These are phyloP conservation scores for Lagenidium sp. DNA, from an alignment of 352 stramenopile genomes.

Conservation along the genomic window DNA sequence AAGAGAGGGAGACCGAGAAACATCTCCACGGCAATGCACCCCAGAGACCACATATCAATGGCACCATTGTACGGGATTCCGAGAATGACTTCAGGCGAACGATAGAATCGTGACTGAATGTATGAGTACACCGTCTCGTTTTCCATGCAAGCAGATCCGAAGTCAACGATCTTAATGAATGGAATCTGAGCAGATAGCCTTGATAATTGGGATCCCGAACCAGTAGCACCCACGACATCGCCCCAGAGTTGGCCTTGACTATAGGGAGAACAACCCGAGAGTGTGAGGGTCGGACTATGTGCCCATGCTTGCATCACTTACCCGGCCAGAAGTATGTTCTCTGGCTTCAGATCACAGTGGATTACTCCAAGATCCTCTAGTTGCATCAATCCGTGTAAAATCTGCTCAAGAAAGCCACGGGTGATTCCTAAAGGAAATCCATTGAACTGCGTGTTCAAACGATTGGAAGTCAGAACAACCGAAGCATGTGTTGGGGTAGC, in stretches of 20 bases:
- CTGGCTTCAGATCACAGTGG: slow-evolving; percentile 96
- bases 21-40: slow-evolving; percentile 83
- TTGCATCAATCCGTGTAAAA: slow-evolving; percentile 81
- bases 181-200: slow-evolving; percentile 8
- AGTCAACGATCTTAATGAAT: slow-evolving; percentile 93
- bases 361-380: slow-evolving; percentile 91
- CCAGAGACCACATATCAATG: slow-evolving; percentile 58
- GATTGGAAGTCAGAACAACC: neutral
- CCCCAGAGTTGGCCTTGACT: too few species aligned
- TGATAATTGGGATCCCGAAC: too few species aligned
- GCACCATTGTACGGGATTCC: slow-evolving; percentile 40
- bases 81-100: slow-evolving; percentile 60
- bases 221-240: too few species aligned
- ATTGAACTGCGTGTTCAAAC: slow-evolving; percentile 33
- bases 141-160: slow-evolving; percentile 88
- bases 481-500: neutral
- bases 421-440: slow-evolving; percentile 85
- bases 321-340: slow-evolving; percentile 90
- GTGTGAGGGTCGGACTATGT: too few species aligned
- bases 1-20: slow-evolving; percentile 94
- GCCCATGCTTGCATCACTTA: too few species aligned
- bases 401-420: slow-evolving; percentile 89
- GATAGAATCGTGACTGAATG: slow-evolving; percentile 94
- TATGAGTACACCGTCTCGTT: slow-evolving; percentile 90
- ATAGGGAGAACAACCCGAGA: too few species aligned